Conservation (phyloP, 1,139 yeast genomes). For the Williopsis jadinii region DNA sequence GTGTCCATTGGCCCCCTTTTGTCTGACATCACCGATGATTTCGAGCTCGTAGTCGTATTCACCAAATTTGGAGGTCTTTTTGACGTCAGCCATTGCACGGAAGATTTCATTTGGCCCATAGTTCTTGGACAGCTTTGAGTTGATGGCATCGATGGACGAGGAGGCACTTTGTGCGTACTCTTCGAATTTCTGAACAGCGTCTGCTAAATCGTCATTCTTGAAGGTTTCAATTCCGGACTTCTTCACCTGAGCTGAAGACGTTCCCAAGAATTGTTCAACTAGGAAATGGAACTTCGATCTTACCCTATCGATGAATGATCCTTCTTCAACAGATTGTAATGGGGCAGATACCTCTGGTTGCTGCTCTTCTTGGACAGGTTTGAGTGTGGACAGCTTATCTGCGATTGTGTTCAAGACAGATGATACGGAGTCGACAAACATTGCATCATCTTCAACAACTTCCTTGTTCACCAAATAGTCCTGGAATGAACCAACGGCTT, state of each 20-base stretch:
- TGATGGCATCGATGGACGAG: slow-evolving; percentile 4
- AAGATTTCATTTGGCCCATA: slow-evolving; percentile 64
- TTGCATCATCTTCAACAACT: not conserved
- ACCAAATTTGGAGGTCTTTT: slow-evolving; percentile 47
- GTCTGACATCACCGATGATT: slow-evolving; percentile 50
- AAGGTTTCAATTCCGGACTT: slow-evolving; percentile 7
- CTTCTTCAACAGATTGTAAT: not conserved
- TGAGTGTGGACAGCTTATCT: not conserved
- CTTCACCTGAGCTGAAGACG: slow-evolving; percentile 3
- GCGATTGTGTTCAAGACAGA: not conserved
- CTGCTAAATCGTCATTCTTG: slow-evolving; percentile 11
- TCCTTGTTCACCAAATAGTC: slow-evolving; percentile 31
- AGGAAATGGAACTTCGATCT: slow-evolving; percentile 11
- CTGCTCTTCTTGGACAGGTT: not conserved
- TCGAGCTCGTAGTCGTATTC: slow-evolving; percentile 68
- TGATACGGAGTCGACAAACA: not conserved
- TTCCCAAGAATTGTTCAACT: slow-evolving; percentile 22
- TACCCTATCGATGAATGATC: slow-evolving; percentile 9
- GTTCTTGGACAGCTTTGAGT: slow-evolving; percentile 20
- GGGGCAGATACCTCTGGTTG: not conserved
- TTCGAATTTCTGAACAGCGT: slow-evolving; percentile 13
- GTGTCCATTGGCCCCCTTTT: slow-evolving; percentile 41
- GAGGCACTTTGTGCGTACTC: slow-evolving; percentile 15
- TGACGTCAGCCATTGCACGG: slow-evolving; percentile 46
- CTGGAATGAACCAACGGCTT: slow-evolving; percentile 56